These are phyloP conservation scores for Alternaria arbusti DNA, from an alignment of 2,329 filamentous ascomycete genomes.

Conservation along the genomic window DNA sequence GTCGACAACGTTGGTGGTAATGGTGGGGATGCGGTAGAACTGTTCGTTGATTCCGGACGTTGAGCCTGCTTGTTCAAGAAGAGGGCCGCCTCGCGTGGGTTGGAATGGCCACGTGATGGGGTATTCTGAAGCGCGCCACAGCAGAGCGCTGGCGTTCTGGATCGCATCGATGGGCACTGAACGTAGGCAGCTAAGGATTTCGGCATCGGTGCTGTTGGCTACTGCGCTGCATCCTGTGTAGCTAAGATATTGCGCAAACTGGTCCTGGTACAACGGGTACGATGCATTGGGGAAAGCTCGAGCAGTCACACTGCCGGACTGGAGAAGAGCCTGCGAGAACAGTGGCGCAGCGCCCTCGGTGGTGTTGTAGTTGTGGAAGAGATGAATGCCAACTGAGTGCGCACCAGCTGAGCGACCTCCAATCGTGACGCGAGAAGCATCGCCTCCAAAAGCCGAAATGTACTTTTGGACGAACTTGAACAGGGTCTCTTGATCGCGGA, in stretches of 20 bases:
- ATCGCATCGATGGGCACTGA: constrained; percentile 47
- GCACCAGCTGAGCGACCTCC: constrained; percentile 49
- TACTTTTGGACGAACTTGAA: constrained; percentile 49
- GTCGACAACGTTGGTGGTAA: constrained; percentile 45
- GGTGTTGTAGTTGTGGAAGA: constrained; percentile 38
- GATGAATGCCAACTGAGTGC: constrained; percentile 37
- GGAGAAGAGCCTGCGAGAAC: constrained; percentile 31
- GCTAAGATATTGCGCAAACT: constrained; percentile 28
- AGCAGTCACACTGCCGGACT: constrained; percentile 36
- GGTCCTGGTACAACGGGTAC: constrained; percentile 36
- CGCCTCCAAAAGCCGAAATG: constrained; percentile 50
- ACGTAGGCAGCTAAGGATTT: constrained; percentile 49
- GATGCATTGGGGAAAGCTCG: constrained; percentile 35
- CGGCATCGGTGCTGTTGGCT: constrained; percentile 35
- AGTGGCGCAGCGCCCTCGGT: too few relatives aligned
- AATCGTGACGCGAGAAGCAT: constrained; percentile 45
- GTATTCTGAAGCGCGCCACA: constrained; percentile 45
- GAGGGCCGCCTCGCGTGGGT: constrained; percentile 50
- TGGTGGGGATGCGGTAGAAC: constrained; percentile 34
- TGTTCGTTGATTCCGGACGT: constrained; percentile 26
- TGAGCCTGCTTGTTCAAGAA: constrained; percentile 55
- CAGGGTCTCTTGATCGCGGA: constrained; percentile 26
- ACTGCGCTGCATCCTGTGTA: constrained; percentile 23
- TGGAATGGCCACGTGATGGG: constrained; percentile 57
- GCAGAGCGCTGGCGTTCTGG: constrained; percentile 40